These are phyloP conservation scores for Chaetoceros muelleri DNA, from an alignment of 108 stramenopile species.

Conservation along the genomic window DNA sequence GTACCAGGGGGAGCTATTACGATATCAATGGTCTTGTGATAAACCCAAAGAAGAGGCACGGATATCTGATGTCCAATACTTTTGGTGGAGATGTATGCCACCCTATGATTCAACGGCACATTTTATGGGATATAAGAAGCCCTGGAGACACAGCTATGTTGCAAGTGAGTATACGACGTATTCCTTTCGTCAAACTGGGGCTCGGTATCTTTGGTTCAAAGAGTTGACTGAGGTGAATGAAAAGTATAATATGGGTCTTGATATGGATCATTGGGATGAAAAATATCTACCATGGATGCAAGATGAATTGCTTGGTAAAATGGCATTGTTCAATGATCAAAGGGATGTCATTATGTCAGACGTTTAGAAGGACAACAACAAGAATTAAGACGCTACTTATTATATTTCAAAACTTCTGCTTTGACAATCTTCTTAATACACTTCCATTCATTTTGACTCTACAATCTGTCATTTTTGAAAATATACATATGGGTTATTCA, in stretches of 20 bases:
- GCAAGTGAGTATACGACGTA: no score
- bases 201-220: neutral
- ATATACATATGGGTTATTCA: no score
- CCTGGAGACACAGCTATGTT: no score
- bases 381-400: no score
- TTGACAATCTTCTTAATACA: no score
- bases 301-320: neutral
- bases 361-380: no score
- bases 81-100: neutral
- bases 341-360: neutral
- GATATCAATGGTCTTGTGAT: neutral
- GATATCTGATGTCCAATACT: neutral
- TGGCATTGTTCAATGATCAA: neutral
- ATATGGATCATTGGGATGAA: neutral
- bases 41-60: neutral
- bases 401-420: no score
- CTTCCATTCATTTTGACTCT: no score
- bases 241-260: neutral
- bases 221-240: neutral
- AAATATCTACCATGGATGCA: neutral
- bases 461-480: no score
- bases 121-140: neutral
- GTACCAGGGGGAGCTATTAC: neutral
- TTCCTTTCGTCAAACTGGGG: neutral
- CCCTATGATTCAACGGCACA: neutral